A percentile compares a stretch with the other conserved stretches of the same genome.
phyloP scores from a whole-genome alignment of 1,284 basidiomycete genomes.

The Rhodotorula mucilaginosa region DNA sequence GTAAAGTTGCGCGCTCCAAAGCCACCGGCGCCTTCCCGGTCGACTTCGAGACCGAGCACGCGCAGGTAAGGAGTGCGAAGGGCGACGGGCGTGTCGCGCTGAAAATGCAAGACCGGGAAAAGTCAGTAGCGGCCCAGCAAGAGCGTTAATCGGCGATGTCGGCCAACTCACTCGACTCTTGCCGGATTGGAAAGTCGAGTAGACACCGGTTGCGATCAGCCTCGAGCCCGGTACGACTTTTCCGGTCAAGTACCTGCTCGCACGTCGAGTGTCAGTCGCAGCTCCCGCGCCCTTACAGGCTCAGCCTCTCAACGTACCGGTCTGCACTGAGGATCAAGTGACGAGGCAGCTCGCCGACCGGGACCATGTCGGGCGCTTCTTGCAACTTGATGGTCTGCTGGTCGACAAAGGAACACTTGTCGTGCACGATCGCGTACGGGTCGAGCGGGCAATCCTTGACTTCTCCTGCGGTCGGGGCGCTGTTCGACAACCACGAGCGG shows the following conservation, averaged over 20 bases:
- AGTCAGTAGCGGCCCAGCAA: too few species aligned
- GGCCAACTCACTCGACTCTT: constrained; percentile 61
- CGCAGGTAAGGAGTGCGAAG: constrained; percentile 93
- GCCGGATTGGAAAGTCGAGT: constrained; percentile 86
- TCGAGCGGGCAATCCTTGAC: constrained; percentile 92
- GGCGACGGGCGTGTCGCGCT: constrained; percentile 63
- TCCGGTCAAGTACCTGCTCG: constrained; percentile 67
- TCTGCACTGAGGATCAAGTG: constrained; percentile 94
- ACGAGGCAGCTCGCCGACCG: constrained; percentile 93
- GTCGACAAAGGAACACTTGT: constrained; percentile 91
- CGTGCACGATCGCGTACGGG: constrained; percentile 93
- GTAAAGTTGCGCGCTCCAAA: constrained; percentile 71
- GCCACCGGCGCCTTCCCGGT: constrained; percentile 64
- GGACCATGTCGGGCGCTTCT: constrained; percentile 99
- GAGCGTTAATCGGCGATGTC: not conserved
- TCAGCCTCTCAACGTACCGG: constrained; percentile 50
- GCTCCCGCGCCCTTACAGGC: too few species aligned
- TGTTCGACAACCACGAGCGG: not conserved
- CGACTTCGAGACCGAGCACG: constrained; percentile 85
- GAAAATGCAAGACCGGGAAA: not conserved
- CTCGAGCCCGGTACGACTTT: constrained; percentile 91
- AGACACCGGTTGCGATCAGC: constrained; percentile 92
- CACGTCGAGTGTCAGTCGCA: not conserved
- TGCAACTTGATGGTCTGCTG: constrained; percentile 96
- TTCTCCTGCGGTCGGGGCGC: constrained; percentile 59